Conservation (phyloP, 23 red algal genomes). For the Agarophyton chilense region DNA sequence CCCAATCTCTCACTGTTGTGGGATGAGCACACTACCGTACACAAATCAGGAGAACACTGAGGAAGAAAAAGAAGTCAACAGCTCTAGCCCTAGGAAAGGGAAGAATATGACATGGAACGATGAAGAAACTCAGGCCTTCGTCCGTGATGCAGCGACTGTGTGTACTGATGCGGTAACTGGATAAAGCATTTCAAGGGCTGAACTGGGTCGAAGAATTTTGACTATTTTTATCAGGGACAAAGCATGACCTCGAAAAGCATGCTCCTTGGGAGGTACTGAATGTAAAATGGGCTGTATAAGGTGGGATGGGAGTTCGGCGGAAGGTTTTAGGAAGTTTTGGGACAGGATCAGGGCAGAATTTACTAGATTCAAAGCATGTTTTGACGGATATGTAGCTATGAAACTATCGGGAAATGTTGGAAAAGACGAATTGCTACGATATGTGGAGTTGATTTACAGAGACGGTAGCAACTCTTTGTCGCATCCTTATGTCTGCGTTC, state of each 20-base stretch:
- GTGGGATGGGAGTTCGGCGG: conserved; percentile 20
- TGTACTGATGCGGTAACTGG: not conserved
- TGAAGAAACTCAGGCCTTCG: too few species aligned
- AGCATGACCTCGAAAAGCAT: not conserved
- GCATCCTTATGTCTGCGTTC: not conserved
- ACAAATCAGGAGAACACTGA: too few species aligned
- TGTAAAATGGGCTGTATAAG: not conserved
- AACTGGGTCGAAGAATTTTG: not conserved
- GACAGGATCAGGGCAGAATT: not conserved
- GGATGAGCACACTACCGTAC: too few species aligned
- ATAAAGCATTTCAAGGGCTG: not conserved
- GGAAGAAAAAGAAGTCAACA: too few species aligned
- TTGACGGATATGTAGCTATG: not conserved
- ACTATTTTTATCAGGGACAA: not conserved
- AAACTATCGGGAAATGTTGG: not conserved
- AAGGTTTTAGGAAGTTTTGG: not conserved
- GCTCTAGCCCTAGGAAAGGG: too few species aligned
- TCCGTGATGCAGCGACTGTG: not conserved
- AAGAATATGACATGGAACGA: too few species aligned
- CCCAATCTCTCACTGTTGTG: too few species aligned
- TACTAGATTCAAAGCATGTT: not conserved
- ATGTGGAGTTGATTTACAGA: not conserved
- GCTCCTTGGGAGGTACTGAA: not conserved
- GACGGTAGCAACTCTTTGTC: not conserved
- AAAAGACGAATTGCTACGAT: not conserved